These are phyloP conservation scores for Lunularia cruciata DNA, from an alignment of 225 moss, liverwort and hornwort genomes.

Conservation along the genomic window DNA sequence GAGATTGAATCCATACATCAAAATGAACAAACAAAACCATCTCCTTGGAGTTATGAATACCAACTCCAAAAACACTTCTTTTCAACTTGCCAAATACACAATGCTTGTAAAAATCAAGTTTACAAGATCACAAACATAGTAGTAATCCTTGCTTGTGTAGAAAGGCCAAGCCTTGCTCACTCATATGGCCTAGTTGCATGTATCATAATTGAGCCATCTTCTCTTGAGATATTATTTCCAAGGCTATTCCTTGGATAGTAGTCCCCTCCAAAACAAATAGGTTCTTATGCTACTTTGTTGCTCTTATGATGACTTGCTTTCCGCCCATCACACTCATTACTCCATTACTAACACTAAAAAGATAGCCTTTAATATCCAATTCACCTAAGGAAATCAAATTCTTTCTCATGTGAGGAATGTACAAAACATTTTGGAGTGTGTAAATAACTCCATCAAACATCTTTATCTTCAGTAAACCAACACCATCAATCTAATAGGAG, in stretches of 20 bases:
- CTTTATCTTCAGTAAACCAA: no score
- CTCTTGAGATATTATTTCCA: background rate
- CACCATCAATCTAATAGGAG: no score
- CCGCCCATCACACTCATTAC: no score
- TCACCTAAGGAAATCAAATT: no score
- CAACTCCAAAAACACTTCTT: background rate
- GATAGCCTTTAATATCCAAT: background rate
- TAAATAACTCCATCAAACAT: no score
- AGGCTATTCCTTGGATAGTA: no score
- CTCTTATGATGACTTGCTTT: background rate
- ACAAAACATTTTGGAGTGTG: no score
- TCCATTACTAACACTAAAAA: no score
- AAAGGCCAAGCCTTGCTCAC: background rate
- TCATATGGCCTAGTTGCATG: conserved; percentile 2
- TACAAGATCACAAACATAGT: background rate
- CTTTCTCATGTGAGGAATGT: no score
- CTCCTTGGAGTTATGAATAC: background rate
- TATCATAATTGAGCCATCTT: conserved; percentile 3
- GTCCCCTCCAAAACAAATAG: background rate
- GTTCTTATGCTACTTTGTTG: background rate
- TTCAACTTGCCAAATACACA: conserved; percentile 1
- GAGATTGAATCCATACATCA: conserved; percentile 10
- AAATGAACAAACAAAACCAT: background rate
- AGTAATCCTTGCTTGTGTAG: background rate
- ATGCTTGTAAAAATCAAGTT: conserved; percentile 3